These are phyloP conservation scores for Eucalyptus brandiana DNA, from an alignment of 345 rosid species.

Conservation along the genomic window DNA sequence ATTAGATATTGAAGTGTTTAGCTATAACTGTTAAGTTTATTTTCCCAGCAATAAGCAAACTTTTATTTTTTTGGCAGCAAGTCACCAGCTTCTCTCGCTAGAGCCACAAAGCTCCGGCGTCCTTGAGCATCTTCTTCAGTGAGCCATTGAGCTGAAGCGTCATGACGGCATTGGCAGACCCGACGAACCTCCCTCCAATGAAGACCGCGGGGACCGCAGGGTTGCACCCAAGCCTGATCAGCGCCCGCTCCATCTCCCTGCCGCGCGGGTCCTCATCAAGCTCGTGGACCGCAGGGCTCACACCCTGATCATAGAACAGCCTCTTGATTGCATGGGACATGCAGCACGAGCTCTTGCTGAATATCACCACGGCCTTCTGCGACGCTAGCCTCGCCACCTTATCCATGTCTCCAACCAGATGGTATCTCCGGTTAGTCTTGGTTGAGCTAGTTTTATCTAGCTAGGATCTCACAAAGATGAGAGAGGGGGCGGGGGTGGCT, in stretches of 20 bases:
- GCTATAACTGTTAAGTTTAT: neutral
- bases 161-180: slow-evolving; percentile 31
- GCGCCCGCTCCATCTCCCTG: slow-evolving; percentile 21
- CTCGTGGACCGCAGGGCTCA: slow-evolving; percentile 15
- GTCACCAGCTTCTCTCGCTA: neutral
- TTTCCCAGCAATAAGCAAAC: neutral
- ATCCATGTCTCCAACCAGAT: slow-evolving; percentile 9
- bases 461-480: neutral
- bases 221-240: slow-evolving; percentile 6
- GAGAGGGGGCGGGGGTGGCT: neutral
- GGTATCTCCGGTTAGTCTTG: neutral
- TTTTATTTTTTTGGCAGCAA: neutral
- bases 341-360: slow-evolving; percentile 35
- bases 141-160: slow-evolving; percentile 25
- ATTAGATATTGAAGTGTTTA: neutral
- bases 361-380: slow-evolving; percentile 22
- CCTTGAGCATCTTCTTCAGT: slow-evolving; percentile 1
- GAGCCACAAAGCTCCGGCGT: slow-evolving; percentile 2
- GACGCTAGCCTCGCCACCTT: slow-evolving; percentile 15
- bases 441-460: neutral
- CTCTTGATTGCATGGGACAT: slow-evolving; percentile 21
- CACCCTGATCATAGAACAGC: slow-evolving; percentile 23
- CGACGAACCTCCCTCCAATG: slow-evolving; percentile 22
- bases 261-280: slow-evolving; percentile 24
- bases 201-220: slow-evolving; percentile 16